These are phyloP conservation scores for Xylaria flabelliformis DNA, from an alignment of 495 filamentous ascomycete genomes.

Conservation along the genomic window DNA sequence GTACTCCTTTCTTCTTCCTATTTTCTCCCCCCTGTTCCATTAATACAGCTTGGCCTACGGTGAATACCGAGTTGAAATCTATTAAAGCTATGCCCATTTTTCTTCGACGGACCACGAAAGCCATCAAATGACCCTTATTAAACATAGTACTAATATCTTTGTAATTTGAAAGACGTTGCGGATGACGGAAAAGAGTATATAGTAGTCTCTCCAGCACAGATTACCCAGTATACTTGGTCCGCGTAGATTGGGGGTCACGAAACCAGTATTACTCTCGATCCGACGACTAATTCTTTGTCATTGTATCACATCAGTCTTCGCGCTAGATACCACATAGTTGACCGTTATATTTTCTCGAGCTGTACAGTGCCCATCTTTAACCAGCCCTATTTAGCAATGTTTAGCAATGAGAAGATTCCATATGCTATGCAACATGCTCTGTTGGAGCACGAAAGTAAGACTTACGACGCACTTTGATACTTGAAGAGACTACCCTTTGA, in stretches of 20 bases:
- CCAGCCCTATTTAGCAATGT: no score
- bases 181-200: constrained; percentile 45
- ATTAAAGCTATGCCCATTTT: no score
- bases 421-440: no score
- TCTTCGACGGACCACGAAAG: no score
- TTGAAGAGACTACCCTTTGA: no score
- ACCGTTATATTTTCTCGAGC: neutral
- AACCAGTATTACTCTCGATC: constrained; percentile 31
- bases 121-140: neutral
- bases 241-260: constrained; percentile 43
- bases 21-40: no score
- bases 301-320: neutral
- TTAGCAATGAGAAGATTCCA: no score
- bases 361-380: neutral
- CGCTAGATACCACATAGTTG: neutral
- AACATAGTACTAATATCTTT: neutral
- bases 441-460: no score
- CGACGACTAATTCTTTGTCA: neutral
- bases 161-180: constrained; percentile 41
- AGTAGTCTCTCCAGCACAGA: constrained; percentile 49
- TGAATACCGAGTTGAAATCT: no score
- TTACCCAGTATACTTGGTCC: constrained; percentile 53
- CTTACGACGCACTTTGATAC: no score
- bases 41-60: no score
- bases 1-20: neutral